Conservation (phyloP, 768 basidiomycete species). For the Leccinum subtestaceum region DNA sequence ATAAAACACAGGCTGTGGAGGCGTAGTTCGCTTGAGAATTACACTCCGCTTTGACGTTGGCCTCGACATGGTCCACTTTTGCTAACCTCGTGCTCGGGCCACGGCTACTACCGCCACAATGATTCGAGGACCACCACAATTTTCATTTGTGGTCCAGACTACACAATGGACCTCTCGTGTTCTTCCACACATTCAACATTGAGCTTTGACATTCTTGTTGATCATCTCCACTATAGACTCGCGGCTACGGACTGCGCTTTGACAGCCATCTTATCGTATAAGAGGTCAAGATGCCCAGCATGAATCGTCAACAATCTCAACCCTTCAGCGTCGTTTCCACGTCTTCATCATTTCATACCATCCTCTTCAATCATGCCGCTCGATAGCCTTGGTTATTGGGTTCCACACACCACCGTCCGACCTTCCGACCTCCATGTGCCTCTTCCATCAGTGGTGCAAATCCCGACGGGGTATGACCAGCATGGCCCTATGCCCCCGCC, state of each 20-base stretch:
- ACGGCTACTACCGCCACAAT: neutral
- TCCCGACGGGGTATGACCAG: neutral
- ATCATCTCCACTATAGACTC: neutral
- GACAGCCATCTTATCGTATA: neutral
- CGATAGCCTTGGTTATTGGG: neutral
- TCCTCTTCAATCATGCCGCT: constrained; percentile 5
- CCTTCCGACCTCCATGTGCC: constrained; percentile 2
- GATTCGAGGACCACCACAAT: neutral
- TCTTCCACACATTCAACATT: neutral
- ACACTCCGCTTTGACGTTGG: neutral
- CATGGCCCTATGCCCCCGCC: neutral
- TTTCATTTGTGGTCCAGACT: neutral
- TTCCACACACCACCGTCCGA: constrained; percentile 1
- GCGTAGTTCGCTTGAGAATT: neutral
- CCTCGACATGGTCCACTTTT: neutral
- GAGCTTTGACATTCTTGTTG: constrained; percentile 3
- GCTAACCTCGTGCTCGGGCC: constrained; percentile 1
- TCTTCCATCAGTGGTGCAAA: neutral
- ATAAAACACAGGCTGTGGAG: neutral
- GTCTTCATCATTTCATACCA: neutral
- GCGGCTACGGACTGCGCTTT: neutral
- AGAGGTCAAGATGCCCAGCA: neutral
- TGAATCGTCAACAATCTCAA: neutral
- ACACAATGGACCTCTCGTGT: neutral
- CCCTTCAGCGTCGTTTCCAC: neutral